These are phyloP conservation scores for Casuarina cunninghamiana DNA, from an alignment of 306 rosid species.

Conservation along the genomic window DNA sequence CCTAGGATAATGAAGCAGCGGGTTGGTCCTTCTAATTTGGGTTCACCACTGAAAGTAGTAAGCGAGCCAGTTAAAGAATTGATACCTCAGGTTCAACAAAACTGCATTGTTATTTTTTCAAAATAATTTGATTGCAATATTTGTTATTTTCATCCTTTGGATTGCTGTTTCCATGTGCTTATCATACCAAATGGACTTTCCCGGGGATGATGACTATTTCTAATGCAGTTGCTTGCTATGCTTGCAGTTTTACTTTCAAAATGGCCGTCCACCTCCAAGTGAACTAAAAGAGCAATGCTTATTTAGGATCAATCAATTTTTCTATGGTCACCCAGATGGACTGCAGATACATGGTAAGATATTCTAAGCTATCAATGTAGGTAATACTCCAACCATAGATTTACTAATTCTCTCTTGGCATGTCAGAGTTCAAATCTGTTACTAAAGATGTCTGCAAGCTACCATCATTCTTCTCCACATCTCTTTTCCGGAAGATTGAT, in stretches of 20 bases:
- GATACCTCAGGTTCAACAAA: slow-evolving; percentile 88
- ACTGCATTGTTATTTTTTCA: slow-evolving; percentile 14
- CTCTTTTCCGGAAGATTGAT: slow-evolving; percentile 86
- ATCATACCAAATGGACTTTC: slow-evolving; percentile 10
- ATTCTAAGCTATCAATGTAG: slow-evolving; percentile 24
- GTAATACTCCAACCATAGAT: slow-evolving; percentile 31
- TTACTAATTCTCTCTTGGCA: slow-evolving; percentile 36
- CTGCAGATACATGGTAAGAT: slow-evolving; percentile 85
- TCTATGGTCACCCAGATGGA: slow-evolving; percentile 73
- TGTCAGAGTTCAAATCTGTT: slow-evolving; percentile 78
- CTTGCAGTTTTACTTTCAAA: slow-evolving; percentile 90
- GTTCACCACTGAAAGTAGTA: slow-evolving; percentile 91
- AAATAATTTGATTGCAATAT: background rate
- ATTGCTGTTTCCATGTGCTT: slow-evolving; percentile 21
- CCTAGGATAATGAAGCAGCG: slow-evolving; percentile 92
- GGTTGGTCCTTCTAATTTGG: slow-evolving; percentile 84
- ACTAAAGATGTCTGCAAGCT: slow-evolving; percentile 96
- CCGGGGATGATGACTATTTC: slow-evolving; percentile 16
- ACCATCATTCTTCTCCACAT: slow-evolving; percentile 82
- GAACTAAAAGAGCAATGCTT: slow-evolving; percentile 83
- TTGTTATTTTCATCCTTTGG: slow-evolving; percentile 18
- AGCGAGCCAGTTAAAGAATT: slow-evolving; percentile 92
- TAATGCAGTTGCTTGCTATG: slow-evolving; percentile 23
- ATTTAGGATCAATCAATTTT: slow-evolving; percentile 60
- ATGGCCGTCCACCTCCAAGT: slow-evolving; percentile 83